A percentile compares a stretch with the other conserved stretches of the same genome.
These are phyloP conservation scores for Penicillium nucicola DNA, from an alignment of 495 filamentous ascomycete species.

Conservation along the genomic window DNA sequence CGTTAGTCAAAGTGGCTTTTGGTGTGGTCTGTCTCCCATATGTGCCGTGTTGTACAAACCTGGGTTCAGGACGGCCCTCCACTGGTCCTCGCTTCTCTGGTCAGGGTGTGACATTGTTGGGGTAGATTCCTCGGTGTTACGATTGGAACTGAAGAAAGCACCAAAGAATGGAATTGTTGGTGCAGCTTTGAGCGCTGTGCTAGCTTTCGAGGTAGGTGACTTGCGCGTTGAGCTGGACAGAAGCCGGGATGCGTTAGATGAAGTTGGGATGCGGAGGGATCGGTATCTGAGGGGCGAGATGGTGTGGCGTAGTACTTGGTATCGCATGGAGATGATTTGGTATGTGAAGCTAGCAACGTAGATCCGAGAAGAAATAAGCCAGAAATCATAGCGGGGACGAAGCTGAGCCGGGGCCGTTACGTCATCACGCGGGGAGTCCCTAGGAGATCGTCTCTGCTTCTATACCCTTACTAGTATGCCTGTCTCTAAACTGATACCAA, in stretches of 20 bases:
- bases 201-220: slow-evolving; percentile 30
- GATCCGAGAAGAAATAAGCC: neutral
- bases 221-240: slow-evolving; percentile 21
- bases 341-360: neutral
- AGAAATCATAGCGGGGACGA: slow-evolving; percentile 2
- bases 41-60: slow-evolving; percentile 43
- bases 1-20: slow-evolving; percentile 7
- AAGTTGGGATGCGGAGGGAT: slow-evolving; percentile 21
- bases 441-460: no score
- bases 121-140: slow-evolving; percentile 30
- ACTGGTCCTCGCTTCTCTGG: slow-evolving; percentile 76
- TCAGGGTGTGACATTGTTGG: slow-evolving; percentile 75
- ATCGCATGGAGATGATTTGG: slow-evolving; percentile 17
- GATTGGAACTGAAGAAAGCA: slow-evolving; percentile 68
- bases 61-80: slow-evolving; percentile 76
- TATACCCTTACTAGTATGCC: no score
- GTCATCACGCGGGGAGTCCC: slow-evolving; percentile 32
- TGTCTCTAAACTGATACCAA: no score
- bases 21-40: neutral
- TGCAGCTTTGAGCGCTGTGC: slow-evolving; percentile 54
- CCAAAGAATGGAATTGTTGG: slow-evolving; percentile 73
- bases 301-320: slow-evolving; percentile 48
- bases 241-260: slow-evolving; percentile 20
- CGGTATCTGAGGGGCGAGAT: slow-evolving; percentile 22
- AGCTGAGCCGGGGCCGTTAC: slow-evolving; percentile 13